Percentiles rank a stretch among this genome's conserved stretches.
Conservation (phyloP, 345 rosid species). For the Diplotaxis tenuifolia region DNA sequence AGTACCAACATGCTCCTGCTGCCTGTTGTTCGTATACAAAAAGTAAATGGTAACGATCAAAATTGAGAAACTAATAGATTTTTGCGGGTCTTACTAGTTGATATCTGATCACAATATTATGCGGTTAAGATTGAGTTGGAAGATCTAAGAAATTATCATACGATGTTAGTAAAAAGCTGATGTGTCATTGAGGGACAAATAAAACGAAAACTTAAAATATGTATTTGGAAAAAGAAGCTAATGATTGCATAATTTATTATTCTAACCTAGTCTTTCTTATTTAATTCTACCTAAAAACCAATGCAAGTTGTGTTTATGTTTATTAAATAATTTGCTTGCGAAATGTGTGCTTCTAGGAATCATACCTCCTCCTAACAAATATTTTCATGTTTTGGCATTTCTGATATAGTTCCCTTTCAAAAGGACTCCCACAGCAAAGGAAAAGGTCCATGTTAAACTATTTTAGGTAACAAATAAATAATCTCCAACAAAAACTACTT, state of each 20-base stretch:
- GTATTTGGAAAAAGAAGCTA: background rate
- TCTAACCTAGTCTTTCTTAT: background rate
- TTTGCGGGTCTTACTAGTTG: background rate
- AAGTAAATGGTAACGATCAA: background rate
- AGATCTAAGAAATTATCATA: background rate
- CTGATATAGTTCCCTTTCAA: background rate
- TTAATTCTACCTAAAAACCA: slow-evolving; percentile 13
- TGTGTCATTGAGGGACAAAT: background rate
- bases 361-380: slow-evolving; percentile 39
- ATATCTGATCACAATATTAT: background rate
- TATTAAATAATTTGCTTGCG: slow-evolving; percentile 20
- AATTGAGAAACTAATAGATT: background rate
- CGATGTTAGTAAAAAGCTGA: background rate
- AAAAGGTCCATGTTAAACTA: slow-evolving; percentile 34
- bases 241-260: slow-evolving; percentile 17
- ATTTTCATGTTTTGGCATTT: slow-evolving; percentile 33
- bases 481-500: background rate
- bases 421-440: slow-evolving; percentile 29
- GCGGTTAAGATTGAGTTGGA: slow-evolving; percentile 3
- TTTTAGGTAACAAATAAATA: slow-evolving; percentile 6
- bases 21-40: slow-evolving; percentile 48
- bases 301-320: background rate
- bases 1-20: slow-evolving; percentile 98
- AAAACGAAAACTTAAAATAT: slow-evolving; percentile 11
- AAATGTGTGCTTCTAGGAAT: slow-evolving; percentile 25